Evolutionary conservation across 305 asterid species (phyloP).

Genomic region (Caryopteris hybrid): DNA sequence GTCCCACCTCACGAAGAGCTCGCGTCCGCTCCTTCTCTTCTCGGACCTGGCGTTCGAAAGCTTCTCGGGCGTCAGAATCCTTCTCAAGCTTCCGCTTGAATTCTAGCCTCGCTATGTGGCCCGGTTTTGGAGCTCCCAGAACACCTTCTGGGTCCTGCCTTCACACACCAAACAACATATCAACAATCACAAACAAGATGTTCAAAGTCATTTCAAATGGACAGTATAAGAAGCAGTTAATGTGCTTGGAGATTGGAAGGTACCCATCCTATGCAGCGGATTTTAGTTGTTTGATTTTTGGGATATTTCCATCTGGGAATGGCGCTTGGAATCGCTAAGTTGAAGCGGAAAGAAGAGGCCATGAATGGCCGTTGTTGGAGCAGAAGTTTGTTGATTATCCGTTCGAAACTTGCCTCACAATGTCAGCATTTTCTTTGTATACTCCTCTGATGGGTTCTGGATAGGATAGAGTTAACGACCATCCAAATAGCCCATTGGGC

Average conservation of each 20-base stretch:
- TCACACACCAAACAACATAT: slow-evolving; percentile 25
- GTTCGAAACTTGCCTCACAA: slow-evolving; percentile 15
- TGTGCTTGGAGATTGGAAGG: background rate
- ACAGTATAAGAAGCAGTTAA: slow-evolving; percentile 3
- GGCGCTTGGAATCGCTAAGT: slow-evolving; percentile 30
- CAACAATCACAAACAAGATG: background rate
- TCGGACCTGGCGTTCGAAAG: slow-evolving; percentile 66
- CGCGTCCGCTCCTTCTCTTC: slow-evolving; percentile 58
- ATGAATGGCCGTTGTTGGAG: slow-evolving; percentile 34
- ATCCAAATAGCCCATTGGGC: background rate
- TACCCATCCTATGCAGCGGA: slow-evolving; percentile 88
- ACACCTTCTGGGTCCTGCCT: slow-evolving; percentile 90
- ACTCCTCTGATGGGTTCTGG: background rate
- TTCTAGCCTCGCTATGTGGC: slow-evolving; percentile 64
- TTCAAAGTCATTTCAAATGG: background rate
- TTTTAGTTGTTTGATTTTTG: slow-evolving; percentile 25
- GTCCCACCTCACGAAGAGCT: slow-evolving; percentile 62
- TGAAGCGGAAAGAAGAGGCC: slow-evolving; percentile 42
- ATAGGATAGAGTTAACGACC: background rate
- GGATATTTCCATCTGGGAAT: slow-evolving; percentile 33
- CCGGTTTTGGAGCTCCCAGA: slow-evolving; percentile 53
- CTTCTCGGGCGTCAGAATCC: slow-evolving; percentile 67
- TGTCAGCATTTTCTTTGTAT: slow-evolving; percentile 2
- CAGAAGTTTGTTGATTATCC: slow-evolving; percentile 35
- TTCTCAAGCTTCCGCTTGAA: slow-evolving; percentile 66